Conservation (phyloP, 1,284 basidiomycete species). For the Ustilago vetiveriae region DNA sequence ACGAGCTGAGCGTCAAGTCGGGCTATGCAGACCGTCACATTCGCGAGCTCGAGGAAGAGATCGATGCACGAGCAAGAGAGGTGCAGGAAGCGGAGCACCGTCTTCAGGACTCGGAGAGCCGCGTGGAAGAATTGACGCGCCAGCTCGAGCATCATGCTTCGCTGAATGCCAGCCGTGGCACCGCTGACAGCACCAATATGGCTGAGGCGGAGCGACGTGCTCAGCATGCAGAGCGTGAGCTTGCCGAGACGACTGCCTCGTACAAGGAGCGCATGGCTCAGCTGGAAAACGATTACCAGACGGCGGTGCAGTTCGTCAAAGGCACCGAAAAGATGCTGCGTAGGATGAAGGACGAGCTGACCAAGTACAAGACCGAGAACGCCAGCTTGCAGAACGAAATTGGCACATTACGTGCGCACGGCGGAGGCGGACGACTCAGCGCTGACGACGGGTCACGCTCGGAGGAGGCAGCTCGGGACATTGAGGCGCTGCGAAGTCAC, state of each 20-base stretch:
- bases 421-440: conserved; percentile 19
- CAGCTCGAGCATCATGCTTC: conserved; percentile 58
- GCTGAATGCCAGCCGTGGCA: conserved; percentile 72
- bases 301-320: conserved; percentile 81
- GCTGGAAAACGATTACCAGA: conserved; percentile 93
- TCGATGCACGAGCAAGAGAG: conserved; percentile 56
- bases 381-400: conserved; percentile 56
- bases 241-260: conserved; percentile 58
- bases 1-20: conserved; percentile 58
- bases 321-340: conserved; percentile 99
- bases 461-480: conserved; percentile 55
- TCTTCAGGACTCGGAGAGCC: conserved; percentile 60
- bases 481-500: conserved; percentile 56
- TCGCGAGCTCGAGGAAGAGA: conserved; percentile 62
- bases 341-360: conserved; percentile 79
- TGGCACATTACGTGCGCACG: conserved; percentile 19
- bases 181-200: conserved; percentile 77
- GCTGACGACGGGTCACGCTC: conserved; percentile 41
- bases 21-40: conserved; percentile 57
- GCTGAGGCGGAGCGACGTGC: conserved; percentile 77
- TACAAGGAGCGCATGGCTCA: conserved; percentile 70
- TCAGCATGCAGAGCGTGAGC: conserved; percentile 61
- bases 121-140: conserved; percentile 59
- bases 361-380: conserved; percentile 65
- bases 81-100: conserved; percentile 57